A percentile compares a stretch with the other conserved stretches of the same genome.
Evolutionary conservation across 495 filamentous ascomycete species (phyloP).

Genomic region (Xylaria venustula): DNA sequence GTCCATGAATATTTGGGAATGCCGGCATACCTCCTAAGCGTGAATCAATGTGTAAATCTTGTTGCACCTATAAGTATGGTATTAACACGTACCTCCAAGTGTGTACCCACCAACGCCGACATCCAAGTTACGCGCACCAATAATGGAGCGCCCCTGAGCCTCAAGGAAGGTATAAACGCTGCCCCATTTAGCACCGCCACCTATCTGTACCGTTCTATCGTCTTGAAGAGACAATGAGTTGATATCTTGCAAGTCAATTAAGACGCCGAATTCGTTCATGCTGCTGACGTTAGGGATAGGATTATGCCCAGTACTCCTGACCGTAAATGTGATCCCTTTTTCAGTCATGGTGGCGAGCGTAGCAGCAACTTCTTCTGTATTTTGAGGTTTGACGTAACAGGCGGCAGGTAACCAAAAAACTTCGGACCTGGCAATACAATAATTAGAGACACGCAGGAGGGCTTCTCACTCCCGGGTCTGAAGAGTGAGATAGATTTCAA

Average conservation of each 20-base stretch:
- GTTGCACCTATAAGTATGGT: too few species aligned
- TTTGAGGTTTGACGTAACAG: constrained; percentile 31
- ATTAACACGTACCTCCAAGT: constrained; percentile 32
- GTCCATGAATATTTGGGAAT: constrained; percentile 33
- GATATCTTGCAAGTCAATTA: constrained; percentile 33
- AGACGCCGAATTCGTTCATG: constrained; percentile 32
- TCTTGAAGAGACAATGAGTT: background rate
- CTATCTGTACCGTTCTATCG: background rate
- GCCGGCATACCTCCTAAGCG: constrained; percentile 8
- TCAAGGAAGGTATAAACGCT: constrained; percentile 1
- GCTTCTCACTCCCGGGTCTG: too few species aligned
- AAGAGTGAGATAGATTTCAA: too few species aligned
- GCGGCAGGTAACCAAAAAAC: constrained; percentile 2
- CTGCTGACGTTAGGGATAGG: constrained; percentile 38
- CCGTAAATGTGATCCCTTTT: constrained; percentile 32
- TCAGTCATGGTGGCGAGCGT: constrained; percentile 7
- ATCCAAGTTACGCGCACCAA: constrained; percentile 10
- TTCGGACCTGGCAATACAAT: background rate
- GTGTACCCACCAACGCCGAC: constrained; percentile 41
- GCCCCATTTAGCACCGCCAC: background rate
- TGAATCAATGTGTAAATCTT: too few species aligned
- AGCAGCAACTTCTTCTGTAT: constrained; percentile 16
- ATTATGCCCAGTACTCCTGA: constrained; percentile 47
- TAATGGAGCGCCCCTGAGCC: background rate
- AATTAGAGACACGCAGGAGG: too few species aligned